Conservation (phyloP, 1,284 basidiomycete genomes). For the Rhodotorula sp. region DNA sequence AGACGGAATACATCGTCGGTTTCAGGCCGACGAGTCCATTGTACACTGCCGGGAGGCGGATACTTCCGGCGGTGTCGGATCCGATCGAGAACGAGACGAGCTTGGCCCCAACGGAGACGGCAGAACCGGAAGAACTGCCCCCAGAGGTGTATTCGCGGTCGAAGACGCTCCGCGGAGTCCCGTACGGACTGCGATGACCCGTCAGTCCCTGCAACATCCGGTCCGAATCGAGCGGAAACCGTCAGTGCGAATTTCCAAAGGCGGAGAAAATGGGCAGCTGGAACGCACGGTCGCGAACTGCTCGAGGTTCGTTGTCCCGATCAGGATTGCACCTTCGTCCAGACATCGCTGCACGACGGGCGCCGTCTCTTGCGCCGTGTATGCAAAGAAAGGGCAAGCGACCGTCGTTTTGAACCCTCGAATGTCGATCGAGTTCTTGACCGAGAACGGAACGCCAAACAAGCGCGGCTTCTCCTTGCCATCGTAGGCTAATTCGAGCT, state of each 20-base stretch:
- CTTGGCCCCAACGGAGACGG: conserved; percentile 18
- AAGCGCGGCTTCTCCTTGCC: conserved; percentile 7
- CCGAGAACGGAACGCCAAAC: conserved; percentile 18
- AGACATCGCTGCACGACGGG: conserved; percentile 6
- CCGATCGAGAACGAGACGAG: conserved; percentile 13
- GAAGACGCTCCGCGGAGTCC: conserved; percentile 8
- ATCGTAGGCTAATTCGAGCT: neutral
- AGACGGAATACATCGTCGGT: conserved; percentile 13
- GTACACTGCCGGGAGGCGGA: conserved; percentile 16
- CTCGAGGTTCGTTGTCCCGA: conserved; percentile 26
- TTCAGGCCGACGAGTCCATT: conserved; percentile 26
- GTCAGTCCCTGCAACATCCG: neutral
- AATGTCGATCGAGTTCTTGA: conserved; percentile 21
- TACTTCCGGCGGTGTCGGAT: conserved; percentile 23
- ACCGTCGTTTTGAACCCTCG: conserved; percentile 9
- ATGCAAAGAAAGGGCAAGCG: conserved; percentile 10
- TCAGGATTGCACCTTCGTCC: conserved; percentile 9
- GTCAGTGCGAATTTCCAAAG: no score
- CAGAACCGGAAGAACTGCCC: conserved; percentile 10
- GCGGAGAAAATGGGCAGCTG: no score
- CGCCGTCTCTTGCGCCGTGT: conserved; percentile 6
- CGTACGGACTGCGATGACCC: conserved; percentile 14
- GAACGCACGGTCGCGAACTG: conserved; percentile 16
- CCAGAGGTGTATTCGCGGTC: conserved; percentile 11
- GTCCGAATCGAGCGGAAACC: no score